phyloP scores from a whole-genome alignment of 306 rosid genomes.

The Gynostemma pentaphyllum region DNA sequence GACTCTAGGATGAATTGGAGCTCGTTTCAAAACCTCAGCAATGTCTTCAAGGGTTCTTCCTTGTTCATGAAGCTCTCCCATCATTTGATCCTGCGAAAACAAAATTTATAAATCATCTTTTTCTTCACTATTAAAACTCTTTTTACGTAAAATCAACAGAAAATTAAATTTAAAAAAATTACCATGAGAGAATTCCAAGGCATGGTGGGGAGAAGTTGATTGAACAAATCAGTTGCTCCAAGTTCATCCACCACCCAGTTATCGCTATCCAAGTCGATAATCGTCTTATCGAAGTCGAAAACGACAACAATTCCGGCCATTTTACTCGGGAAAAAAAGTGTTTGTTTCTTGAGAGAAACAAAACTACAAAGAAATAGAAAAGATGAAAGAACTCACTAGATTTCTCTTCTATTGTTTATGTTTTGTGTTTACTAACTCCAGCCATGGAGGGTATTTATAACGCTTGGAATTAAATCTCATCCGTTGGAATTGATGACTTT shows the following conservation, averaged over 20 bases:
- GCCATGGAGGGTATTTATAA: not conserved
- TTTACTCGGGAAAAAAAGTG: not conserved
- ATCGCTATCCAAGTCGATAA: slow-evolving; percentile 64
- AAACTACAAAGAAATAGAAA: too few species aligned
- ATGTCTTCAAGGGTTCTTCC: slow-evolving; percentile 47
- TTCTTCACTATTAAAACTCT: not conserved
- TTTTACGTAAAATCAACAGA: not conserved
- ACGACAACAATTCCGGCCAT: slow-evolving; percentile 49
- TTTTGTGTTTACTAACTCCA: not conserved
- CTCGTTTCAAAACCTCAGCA: slow-evolving; percentile 31
- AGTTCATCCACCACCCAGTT: slow-evolving; percentile 67
- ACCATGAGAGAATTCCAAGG: slow-evolving; percentile 93
- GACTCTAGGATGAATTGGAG: slow-evolving; percentile 41
- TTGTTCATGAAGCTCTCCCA: slow-evolving; percentile 50
- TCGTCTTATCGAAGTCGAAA: slow-evolving; percentile 81
- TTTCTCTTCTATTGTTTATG: too few species aligned
- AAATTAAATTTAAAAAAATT: not conserved
- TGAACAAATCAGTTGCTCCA: slow-evolving; percentile 55
- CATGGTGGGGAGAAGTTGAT: slow-evolving; percentile 59
- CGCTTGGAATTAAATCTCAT: not conserved
- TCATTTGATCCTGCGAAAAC: slow-evolving; percentile 47
- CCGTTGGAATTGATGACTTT: not conserved
- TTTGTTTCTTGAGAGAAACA: not conserved
- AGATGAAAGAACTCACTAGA: too few species aligned
- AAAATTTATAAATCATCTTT: not conserved